Percentiles rank a stretch among this genome's conserved stretches.
phyloP scores from a whole-genome alignment of 495 filamentous ascomycete genomes.

The Hypoxylon fragiforme region DNA sequence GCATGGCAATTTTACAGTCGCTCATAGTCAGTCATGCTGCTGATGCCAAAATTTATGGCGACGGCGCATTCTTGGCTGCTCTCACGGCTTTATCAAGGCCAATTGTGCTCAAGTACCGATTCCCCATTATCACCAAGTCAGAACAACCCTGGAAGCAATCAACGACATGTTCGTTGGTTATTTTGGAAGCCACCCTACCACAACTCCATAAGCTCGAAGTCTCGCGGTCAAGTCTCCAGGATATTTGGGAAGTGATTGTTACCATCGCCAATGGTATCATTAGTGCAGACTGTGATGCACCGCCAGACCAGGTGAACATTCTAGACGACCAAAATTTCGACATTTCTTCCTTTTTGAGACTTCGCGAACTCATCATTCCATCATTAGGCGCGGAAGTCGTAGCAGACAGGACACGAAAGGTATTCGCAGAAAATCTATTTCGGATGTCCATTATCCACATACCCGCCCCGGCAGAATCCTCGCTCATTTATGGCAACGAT shows the following conservation, averaged over 20 bases:
- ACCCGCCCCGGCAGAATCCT: conserved; percentile 65
- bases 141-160: conserved; percentile 77
- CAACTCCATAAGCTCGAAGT: conserved; percentile 61
- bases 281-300: conserved; percentile 55
- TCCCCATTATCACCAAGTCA: conserved; percentile 57
- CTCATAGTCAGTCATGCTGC: conserved; percentile 65
- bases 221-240: conserved; percentile 45
- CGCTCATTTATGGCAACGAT: conserved; percentile 44
- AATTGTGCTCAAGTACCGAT: conserved; percentile 75
- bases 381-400: conserved; percentile 67
- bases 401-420: conserved; percentile 65
- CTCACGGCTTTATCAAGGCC: conserved; percentile 67
- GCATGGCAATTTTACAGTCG: conserved; percentile 68
- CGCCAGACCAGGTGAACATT: conserved; percentile 49
- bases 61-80: conserved; percentile 60
- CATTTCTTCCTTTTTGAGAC: conserved; percentile 67
- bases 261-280: conserved; percentile 62
- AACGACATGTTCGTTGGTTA: conserved; percentile 65
- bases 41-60: conserved; percentile 66
- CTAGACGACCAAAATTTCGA: conserved; percentile 75
- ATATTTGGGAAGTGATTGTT: conserved; percentile 64
- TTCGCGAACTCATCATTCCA: conserved; percentile 74
- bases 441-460: conserved; percentile 78
- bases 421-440: conserved; percentile 79
- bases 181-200: conserved; percentile 68